These are phyloP conservation scores for Carnegiea gigantea DNA, from an alignment of 179 eudicot genomes.

Conservation along the genomic window DNA sequence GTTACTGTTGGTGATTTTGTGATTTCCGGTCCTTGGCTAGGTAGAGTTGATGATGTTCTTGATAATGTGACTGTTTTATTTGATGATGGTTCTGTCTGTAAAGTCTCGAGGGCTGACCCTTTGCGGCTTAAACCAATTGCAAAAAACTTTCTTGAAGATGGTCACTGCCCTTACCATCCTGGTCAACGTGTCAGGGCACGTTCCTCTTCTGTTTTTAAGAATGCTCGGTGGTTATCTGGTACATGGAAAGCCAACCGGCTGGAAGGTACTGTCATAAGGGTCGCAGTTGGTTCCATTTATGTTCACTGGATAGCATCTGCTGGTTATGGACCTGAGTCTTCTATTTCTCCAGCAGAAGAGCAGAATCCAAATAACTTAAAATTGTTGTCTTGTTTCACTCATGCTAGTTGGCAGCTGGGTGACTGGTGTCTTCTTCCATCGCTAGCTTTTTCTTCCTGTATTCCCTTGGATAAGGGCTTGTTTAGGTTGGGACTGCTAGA, in stretches of 20 bases:
- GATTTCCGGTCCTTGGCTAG: constrained; percentile 89
- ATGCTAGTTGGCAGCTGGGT: constrained; percentile 95
- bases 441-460: constrained; percentile 31
- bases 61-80: constrained; percentile 85
- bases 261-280: constrained; percentile 88
- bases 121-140: constrained; percentile 73
- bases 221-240: constrained; percentile 83
- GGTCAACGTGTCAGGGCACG: constrained; percentile 90
- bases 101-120: constrained; percentile 85
- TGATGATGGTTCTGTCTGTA: constrained; percentile 92
- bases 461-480: constrained; percentile 46
- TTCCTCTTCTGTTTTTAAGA: constrained; percentile 82
- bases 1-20: constrained; percentile 85
- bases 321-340: constrained; percentile 87
- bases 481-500: constrained; percentile 46
- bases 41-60: constrained; percentile 87
- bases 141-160: constrained; percentile 76
- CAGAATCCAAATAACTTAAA: constrained; percentile 83
- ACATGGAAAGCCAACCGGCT: constrained; percentile 73
- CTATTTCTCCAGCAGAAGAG: constrained; percentile 86
- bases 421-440: constrained; percentile 93
- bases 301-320: constrained; percentile 98
- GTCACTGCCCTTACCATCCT: constrained; percentile 87
- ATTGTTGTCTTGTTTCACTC: constrained; percentile 72
- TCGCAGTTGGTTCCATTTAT: constrained; percentile 76